Evolutionary conservation across 805 yeast genomes (phyloP).

Genomic region (Blastobotrys parvus): DNA sequence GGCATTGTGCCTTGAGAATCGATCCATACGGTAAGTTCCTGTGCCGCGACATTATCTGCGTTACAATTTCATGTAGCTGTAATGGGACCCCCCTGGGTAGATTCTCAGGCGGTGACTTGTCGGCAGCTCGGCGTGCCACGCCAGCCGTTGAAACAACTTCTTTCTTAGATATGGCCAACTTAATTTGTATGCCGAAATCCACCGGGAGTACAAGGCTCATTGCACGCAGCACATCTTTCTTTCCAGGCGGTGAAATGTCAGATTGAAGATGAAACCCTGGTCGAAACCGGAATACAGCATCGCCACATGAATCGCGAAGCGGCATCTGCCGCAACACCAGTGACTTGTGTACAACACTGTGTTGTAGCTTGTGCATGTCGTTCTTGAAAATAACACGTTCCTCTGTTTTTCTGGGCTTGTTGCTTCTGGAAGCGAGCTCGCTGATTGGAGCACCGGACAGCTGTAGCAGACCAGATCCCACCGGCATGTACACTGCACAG

Average conservation of each 20-base stretch:
- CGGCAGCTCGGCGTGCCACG: too few species aligned
- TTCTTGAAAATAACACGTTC: not conserved
- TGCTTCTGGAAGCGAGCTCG: not conserved
- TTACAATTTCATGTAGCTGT: not conserved
- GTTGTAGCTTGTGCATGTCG: not conserved
- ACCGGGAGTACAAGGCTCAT: not conserved
- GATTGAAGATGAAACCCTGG: conserved; percentile 1
- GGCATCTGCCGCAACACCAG: not conserved
- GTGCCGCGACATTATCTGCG: not conserved
- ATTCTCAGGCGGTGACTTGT: too few species aligned
- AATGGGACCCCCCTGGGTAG: not conserved
- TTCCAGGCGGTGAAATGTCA: not conserved
- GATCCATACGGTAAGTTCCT: not conserved
- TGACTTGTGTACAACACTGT: not conserved
- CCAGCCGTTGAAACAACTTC: too few species aligned
- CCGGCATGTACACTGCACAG: too few species aligned
- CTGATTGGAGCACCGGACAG: not conserved
- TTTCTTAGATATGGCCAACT: too few species aligned
- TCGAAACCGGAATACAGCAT: conserved; percentile 3
- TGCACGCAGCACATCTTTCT: not conserved
- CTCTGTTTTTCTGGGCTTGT: not conserved
- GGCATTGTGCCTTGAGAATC: not conserved
- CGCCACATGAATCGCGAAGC: not conserved
- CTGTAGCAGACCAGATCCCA: too few species aligned
- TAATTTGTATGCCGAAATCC: not conserved